Evolutionary conservation across 768 basidiomycete genomes (phyloP).

Genomic region (Ephemerocybe angulata): DNA sequence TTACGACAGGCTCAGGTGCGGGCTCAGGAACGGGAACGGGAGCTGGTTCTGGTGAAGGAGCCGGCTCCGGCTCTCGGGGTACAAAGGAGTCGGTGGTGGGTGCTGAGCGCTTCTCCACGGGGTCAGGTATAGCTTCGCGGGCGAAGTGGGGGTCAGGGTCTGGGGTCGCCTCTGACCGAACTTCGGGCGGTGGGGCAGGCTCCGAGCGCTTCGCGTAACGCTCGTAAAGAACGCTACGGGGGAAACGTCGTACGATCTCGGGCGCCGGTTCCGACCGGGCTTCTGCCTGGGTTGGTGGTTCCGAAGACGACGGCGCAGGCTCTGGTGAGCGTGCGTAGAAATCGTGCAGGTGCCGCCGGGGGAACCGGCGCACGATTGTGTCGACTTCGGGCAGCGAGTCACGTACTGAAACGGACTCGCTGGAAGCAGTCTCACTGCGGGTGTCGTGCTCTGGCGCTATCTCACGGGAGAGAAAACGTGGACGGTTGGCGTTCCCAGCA

Average conservation of each 20-base stretch:
- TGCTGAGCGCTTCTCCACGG: background rate
- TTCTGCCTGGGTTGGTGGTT: too few species aligned
- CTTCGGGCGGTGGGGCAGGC: conserved; percentile 2
- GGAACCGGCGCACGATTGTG: conserved; percentile 22
- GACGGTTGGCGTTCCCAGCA: conserved; percentile 5
- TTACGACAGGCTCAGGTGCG: background rate
- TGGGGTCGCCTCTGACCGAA: conserved; percentile 1
- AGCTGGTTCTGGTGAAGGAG: background rate
- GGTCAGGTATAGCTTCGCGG: conserved; percentile 1
- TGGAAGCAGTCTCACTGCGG: conserved; percentile 10
- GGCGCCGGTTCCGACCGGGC: too few species aligned
- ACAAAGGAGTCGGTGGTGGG: background rate
- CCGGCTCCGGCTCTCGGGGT: conserved; percentile 2
- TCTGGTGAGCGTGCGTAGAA: conserved; percentile 27
- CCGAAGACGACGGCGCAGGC: background rate
- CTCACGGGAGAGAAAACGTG: conserved; percentile 1
- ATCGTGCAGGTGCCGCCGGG: conserved; percentile 25
- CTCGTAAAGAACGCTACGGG: conserved; percentile 25
- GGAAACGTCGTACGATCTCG: conserved; percentile 25
- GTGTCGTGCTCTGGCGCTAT: conserved; percentile 1
- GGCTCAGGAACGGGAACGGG: background rate
- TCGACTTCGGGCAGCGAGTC: conserved; percentile 20
- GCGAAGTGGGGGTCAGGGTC: conserved; percentile 2
- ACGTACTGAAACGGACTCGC: conserved; percentile 18
- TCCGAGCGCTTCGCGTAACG: conserved; percentile 28